Evolutionary conservation across 1,139 yeast genomes (phyloP), one percentile per base, ranked within the genome.

Genomic region (Nematodospora anomalae): DNA sequence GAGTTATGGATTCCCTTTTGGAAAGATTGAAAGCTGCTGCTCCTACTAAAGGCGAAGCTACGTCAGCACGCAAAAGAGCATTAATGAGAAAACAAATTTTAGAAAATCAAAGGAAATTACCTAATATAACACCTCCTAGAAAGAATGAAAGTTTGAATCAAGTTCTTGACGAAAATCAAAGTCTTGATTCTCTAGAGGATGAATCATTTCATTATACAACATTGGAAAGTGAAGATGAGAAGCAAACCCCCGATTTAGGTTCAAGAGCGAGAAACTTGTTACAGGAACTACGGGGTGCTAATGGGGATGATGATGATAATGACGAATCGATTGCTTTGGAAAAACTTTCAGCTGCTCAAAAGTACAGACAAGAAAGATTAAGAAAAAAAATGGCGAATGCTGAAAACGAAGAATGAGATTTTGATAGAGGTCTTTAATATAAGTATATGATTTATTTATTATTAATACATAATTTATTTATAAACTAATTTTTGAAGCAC

Each of bases 11-110:
- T 57, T 75, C 83, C 21, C 66, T 84, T 30, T 64, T 84, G 42
- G 87, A 83, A 51, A 81, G 80, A 52, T 69, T 84, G 51, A 82
- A 83, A 53, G 84, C 85, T 24, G 83, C 85, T 0, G 89, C 87
- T 0, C 83, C 88, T 11, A 52, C 79, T 5, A 77, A 77, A 47
- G 81, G 87, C 3, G 94, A 86, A 52, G 81, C 94, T 0, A 64
- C 85, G 1, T 79, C 92, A 6, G 95, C 96, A 0, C 68, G 95
- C 48, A 80, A 88, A 51, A 71, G 94, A 42, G 96, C 95, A 0
- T 66, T 84, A 45, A 85, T 90, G 47, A 76, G 92, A 45, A 80
- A 73, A 48, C 80, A 79, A 38, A 52, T 81, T 32, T 39, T 75
- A 42, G 76, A 70, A 36, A 64, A 60, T 27, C 65, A 58, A 43